Evolutionary conservation across 495 filamentous ascomycete genomes (phyloP), one percentile per base, ranked within the genome.

Genomic region (Recurvomyces mirabilis): DNA sequence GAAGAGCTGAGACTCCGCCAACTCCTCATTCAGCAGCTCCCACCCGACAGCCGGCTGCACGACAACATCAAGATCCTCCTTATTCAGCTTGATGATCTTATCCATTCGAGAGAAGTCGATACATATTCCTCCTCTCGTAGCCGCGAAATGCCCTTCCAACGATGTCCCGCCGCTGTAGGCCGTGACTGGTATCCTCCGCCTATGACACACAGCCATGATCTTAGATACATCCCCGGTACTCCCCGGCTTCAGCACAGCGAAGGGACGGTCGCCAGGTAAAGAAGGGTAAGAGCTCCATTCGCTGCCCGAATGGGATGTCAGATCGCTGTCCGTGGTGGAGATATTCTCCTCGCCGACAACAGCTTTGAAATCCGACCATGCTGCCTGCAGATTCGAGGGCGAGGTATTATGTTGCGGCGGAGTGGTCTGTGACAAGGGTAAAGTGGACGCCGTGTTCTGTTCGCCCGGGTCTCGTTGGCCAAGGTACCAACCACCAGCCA

Each of bases 281-380:
- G 47, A 53, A 53, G 68, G 71, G 58, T 96, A 85, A 0, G 86
- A 84, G 33, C 83, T 89, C 87, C 87, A 98, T 24, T 89, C 84
- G 9, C 83, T 89, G 7, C 80, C 82, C 1, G 88, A 70, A 60
- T 95, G 91, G 10, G 69, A 65, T 9, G 71, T 63, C 29, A 88
- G 61, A 46, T 94, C 83, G 10, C 64, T 67, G 6, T 69, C 67
- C 30, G 73, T 49, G 0, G 89, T 94, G 33, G 81, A 87, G 26
- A 98, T 82, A 61, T 95, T 78, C 22, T 87, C 82, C 45, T 74
- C 68, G 38, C 93, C 91, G 7, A 96, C 72, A 15, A 98, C 81
- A 21, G 74, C 72, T 30, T 79, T 77, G 56, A 96, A 88, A 60
- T 98, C 91, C 4, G 81, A 68, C 91, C 93, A 98, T 3, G 89